phyloP scores from a whole-genome alignment of 257 asterid genomes.

The Solanum chilense region DNA sequence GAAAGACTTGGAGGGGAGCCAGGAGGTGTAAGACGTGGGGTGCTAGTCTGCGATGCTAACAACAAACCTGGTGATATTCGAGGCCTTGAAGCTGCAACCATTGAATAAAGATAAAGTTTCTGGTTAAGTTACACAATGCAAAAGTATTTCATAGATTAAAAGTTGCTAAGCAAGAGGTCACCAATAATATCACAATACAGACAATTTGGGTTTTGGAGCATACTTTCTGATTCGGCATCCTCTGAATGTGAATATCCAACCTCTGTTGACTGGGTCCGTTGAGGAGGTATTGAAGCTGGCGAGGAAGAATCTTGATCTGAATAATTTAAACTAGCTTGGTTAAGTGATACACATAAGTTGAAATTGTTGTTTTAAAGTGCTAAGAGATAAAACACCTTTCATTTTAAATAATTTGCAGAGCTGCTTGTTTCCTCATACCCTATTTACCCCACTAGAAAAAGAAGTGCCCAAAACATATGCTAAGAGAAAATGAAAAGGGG shows the following conservation, averaged over 20 bases:
- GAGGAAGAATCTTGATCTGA: conserved; percentile 41
- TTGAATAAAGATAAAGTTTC: neutral
- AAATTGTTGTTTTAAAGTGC: neutral
- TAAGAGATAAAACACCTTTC: neutral
- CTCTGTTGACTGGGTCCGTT: conserved; percentile 43
- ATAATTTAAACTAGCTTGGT: conserved; percentile 9
- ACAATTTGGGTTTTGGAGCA: neutral
- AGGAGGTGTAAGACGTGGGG: conserved; percentile 84
- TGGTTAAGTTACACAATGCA: neutral
- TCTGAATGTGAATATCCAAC: conserved; percentile 31
- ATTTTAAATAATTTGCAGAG: neutral
- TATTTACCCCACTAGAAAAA: neutral
- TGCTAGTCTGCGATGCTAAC: conserved; percentile 72
- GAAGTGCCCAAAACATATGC: neutral
- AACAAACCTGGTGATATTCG: conserved; percentile 49
- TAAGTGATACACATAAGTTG: neutral
- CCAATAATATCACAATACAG: neutral
- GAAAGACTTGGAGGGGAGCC: conserved; percentile 80
- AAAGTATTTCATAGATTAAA: neutral
- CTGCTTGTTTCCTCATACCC: neutral
- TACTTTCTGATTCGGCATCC: conserved; percentile 56
- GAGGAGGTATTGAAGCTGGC: conserved; percentile 30
- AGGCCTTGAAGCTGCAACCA: conserved; percentile 35
- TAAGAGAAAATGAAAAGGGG: neutral
- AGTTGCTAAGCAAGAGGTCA: neutral